Base-by-base conservation (phyloP, 306 rosid genomes). In the Styphnolobium japonicum region DNA sequence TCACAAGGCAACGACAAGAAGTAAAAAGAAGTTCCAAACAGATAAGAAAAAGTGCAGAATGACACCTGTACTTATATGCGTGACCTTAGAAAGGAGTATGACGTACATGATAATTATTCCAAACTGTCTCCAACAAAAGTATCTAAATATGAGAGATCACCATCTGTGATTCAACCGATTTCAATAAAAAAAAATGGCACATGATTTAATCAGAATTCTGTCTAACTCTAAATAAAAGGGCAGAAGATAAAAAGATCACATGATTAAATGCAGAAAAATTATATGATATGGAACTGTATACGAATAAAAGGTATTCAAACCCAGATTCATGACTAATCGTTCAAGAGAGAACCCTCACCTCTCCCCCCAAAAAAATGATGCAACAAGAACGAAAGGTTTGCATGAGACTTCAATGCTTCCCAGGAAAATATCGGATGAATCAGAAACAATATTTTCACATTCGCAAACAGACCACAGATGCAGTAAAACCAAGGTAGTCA, bases 121-220 rank as follows among this genome's bases (percentile, higher is more conserved):
- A 92, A 90, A 90, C 89, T 89, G 93, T 88, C 88, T 92, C 93
- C 91, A 89, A 91, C 92, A 90, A 86, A 85, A 85, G 88, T 86
- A 87, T 87, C 85, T 89, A 87, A 88, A 83, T 83, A 87, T 86
- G 97, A 90, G 88, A 85, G 83, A 89, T 73, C 89, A 87, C 86
- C 95, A 87, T 87, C 81, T 81, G 88, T 87, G 91, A 77, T 88
- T 83, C 84, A 90, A 68, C 79, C 73, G 82, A 86, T 88, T 87
- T 83, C 85, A 92, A 83, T 77, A 51, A 84, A 84, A n/a, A n/a
- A n/a, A 76, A 86, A 60, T 34, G 77, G 75, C 77, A 78, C 61
- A 73, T 82, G 79, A 78, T 80, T 67, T 79, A 78, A 81, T 79
- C 65, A 84, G 78, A 86, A 87, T 87, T 83, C 85, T 53, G 31